A percentile compares a stretch with the other conserved stretches of the same genome.
These are phyloP conservation scores for Pseudocercospora eumusae DNA, from an alignment of 2,329 filamentous ascomycete genomes.

Conservation along the genomic window DNA sequence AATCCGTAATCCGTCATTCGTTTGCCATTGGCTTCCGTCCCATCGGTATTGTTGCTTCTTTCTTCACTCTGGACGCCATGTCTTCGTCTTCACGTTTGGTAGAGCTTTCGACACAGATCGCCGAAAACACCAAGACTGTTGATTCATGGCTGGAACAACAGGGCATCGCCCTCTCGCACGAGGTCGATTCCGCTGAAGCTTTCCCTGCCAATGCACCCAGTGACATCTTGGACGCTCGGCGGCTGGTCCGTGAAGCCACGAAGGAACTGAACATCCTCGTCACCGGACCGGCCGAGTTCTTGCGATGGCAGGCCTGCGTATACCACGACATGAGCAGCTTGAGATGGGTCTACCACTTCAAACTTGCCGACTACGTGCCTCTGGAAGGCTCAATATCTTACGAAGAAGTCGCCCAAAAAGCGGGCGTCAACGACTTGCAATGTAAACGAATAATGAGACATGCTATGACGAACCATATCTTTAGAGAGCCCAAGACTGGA, in stretches of 20 bases:
- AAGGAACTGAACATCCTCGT: slow-evolving; percentile 14
- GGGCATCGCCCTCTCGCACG: background rate
- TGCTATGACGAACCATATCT: slow-evolving; percentile 21
- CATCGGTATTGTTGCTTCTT: background rate
- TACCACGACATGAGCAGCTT: slow-evolving; percentile 20
- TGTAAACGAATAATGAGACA: slow-evolving; percentile 17
- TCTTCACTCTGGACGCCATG: background rate
- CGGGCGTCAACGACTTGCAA: slow-evolving; percentile 12
- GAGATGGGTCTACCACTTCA: slow-evolving; percentile 16
- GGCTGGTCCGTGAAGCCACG: slow-evolving; percentile 17
- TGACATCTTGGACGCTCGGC: slow-evolving; percentile 13
- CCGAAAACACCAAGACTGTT: slow-evolving; percentile 4
- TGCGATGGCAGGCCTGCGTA: slow-evolving; percentile 16
- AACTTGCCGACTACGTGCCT: slow-evolving; percentile 14
- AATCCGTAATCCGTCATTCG: background rate
- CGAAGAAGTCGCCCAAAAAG: slow-evolving; percentile 14
- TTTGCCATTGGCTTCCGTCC: slow-evolving; percentile 2
- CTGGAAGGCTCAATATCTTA: slow-evolving; percentile 12
- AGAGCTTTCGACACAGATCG: background rate
- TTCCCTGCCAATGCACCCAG: slow-evolving; percentile 15
- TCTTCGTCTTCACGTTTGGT: slow-evolving; percentile 2
- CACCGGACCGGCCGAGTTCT: slow-evolving; percentile 16
- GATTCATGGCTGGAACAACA: background rate
- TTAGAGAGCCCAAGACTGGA: slow-evolving; percentile 15
- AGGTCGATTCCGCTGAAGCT: background rate